Conservation (phyloP, 1,284 basidiomycete genomes). For the Schizopora paradoxa region DNA sequence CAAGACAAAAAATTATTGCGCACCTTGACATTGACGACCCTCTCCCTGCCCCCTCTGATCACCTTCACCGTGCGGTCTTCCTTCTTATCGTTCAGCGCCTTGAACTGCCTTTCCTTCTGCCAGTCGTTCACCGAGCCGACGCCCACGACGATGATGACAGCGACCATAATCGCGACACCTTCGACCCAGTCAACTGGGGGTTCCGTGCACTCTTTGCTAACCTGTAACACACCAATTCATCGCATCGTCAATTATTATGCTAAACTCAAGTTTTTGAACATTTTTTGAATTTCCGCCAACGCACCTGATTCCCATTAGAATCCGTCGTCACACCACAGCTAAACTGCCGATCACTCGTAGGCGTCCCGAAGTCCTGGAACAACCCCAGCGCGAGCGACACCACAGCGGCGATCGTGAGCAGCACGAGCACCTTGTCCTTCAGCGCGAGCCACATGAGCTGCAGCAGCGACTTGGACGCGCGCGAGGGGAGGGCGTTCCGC, state of each 20-base stretch:
- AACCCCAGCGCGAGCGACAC: slow-evolving; percentile 92
- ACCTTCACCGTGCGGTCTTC: slow-evolving; percentile 93
- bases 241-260: too few relatives aligned
- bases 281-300: too few relatives aligned
- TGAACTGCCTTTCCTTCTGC: slow-evolving; percentile 97
- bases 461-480: slow-evolving; percentile 76
- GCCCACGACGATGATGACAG: slow-evolving; percentile 80
- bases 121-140: slow-evolving; percentile 91
- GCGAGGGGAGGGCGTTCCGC: slow-evolving; percentile 74
- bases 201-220: slow-evolving; percentile 35
- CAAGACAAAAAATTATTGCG: slow-evolving; percentile 16
- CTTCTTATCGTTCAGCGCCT: slow-evolving; percentile 89
- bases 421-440: slow-evolving; percentile 91
- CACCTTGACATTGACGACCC: slow-evolving; percentile 76
- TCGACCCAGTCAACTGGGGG: slow-evolving; percentile 94
- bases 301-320: too few relatives aligned
- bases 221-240: too few relatives aligned
- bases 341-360: too few relatives aligned
- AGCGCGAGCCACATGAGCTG: slow-evolving; percentile 91
- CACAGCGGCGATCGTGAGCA: slow-evolving; percentile 87
- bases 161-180: slow-evolving; percentile 94
- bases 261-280: too few relatives aligned
- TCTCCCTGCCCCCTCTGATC: slow-evolving; percentile 79
- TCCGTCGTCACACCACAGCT: too few relatives aligned
- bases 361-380: slow-evolving; percentile 86